These are phyloP conservation scores for Amaranthus hypochondriacus DNA, from an alignment of 148 eudicot genomes.

Conservation along the genomic window DNA sequence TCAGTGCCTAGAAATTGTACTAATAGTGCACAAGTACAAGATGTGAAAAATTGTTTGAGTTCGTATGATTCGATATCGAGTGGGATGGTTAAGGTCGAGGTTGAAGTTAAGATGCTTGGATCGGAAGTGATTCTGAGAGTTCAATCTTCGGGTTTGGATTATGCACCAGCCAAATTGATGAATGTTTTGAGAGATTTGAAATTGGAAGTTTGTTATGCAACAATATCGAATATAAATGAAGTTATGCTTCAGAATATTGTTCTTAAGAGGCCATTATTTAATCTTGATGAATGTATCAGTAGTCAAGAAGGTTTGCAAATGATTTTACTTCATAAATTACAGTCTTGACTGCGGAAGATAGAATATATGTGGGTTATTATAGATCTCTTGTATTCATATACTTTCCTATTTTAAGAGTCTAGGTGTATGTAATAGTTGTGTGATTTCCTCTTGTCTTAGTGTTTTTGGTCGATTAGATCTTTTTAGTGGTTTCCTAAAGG, in stretches of 20 bases:
- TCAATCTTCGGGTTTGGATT: slow-evolving; percentile 24
- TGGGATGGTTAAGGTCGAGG: neutral
- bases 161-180: slow-evolving; percentile 37
- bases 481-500: too few species aligned
- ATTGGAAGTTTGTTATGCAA: slow-evolving; percentile 30
- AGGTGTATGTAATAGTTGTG: too few species aligned
- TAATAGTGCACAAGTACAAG: neutral
- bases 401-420: too few species aligned
- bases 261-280: slow-evolving; percentile 9
- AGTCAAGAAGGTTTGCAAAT: slow-evolving; percentile 25
- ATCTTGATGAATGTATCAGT: neutral
- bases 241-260: slow-evolving; percentile 38
- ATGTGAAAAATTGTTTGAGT: neutral
- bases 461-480: too few species aligned
- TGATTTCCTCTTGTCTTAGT: too few species aligned
- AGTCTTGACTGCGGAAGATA: neutral
- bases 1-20: neutral
- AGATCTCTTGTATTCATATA: too few species aligned
- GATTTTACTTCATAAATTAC: slow-evolving; percentile 21
- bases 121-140: slow-evolving; percentile 32
- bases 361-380: too few species aligned
- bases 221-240: slow-evolving; percentile 29
- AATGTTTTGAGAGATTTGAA: slow-evolving; percentile 28
- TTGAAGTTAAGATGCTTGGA: slow-evolving; percentile 26
- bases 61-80: neutral